A percentile compares a stretch with the other conserved stretches of the same genome.
phyloP scores from a whole-genome alignment of 2,329 filamentous ascomycete genomes.

The Pyrenophora seminiperda region DNA sequence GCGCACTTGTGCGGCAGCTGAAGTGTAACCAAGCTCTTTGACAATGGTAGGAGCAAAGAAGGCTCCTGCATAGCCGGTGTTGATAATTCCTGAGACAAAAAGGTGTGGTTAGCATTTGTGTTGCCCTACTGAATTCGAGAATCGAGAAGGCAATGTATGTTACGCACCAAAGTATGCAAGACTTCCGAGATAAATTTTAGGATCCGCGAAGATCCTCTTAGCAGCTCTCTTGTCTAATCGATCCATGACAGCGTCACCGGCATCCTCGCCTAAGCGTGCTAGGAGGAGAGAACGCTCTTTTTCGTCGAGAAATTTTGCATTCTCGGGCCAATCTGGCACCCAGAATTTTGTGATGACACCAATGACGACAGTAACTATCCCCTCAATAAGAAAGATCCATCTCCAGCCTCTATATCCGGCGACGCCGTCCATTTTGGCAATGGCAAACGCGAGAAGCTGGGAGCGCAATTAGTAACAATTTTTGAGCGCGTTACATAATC shows the following conservation, averaged over 20 bases:
- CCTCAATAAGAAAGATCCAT: conserved; percentile 43
- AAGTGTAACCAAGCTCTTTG: conserved; percentile 48
- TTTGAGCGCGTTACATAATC: neutral
- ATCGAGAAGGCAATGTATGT: neutral
- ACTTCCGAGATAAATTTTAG: conserved; percentile 37
- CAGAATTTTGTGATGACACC: conserved; percentile 58
- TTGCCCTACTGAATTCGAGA: too few species aligned
- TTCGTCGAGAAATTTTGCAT: conserved; percentile 41
- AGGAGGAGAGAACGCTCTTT: conserved; percentile 38
- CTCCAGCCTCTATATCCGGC: conserved; percentile 49
- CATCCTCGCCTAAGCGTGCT: conserved; percentile 35
- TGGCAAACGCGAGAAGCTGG: conserved; percentile 52
- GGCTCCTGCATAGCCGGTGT: conserved; percentile 53
- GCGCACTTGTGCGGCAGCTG: conserved; percentile 45
- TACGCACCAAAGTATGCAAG: conserved; percentile 24
- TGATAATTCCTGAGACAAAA: conserved; percentile 40
- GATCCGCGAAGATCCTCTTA: conserved; percentile 52
- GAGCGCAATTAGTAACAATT: neutral
- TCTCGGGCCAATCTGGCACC: conserved; percentile 55
- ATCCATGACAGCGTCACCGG: conserved; percentile 57
- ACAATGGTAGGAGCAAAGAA: conserved; percentile 52
- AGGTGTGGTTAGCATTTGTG: neutral
- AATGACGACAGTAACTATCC: conserved; percentile 33
- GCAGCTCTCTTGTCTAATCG: conserved; percentile 55
- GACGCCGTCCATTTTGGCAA: conserved; percentile 65